Conservation (phyloP, 768 basidiomycete species). For the Tylopilus intermedius region DNA sequence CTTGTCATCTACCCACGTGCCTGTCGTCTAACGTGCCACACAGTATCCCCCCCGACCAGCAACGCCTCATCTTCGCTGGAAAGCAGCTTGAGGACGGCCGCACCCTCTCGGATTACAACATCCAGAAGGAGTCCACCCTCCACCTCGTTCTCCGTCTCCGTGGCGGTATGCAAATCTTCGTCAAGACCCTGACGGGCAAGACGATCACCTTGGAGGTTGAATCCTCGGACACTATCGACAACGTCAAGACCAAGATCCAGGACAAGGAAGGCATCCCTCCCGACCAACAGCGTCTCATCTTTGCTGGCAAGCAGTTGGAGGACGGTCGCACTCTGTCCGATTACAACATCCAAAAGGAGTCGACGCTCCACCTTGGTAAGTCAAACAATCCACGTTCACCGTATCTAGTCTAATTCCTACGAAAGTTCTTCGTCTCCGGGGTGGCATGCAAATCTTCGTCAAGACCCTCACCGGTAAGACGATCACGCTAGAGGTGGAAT, state of each 20-base stretch:
- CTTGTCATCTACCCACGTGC: rapidly evolving
- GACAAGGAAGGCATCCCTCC: slow-evolving; percentile 89
- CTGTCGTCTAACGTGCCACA: neutral
- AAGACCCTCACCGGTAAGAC: slow-evolving; percentile 89
- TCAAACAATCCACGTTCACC: rapidly evolving
- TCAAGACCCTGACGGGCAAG: slow-evolving; percentile 82
- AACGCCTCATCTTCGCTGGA: slow-evolving; percentile 94
- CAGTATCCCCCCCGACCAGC: slow-evolving; percentile 83
- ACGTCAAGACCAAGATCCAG: slow-evolving; percentile 89
- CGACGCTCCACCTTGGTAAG: slow-evolving; percentile 51
- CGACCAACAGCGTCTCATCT: slow-evolving; percentile 87
- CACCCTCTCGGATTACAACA: slow-evolving; percentile 85
- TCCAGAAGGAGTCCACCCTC: slow-evolving; percentile 93
- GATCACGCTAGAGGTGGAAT: slow-evolving; percentile 90
- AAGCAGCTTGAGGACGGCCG: slow-evolving; percentile 95
- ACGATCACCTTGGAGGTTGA: slow-evolving; percentile 90
- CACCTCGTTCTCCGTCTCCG: slow-evolving; percentile 86
- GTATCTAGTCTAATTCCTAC: neutral
- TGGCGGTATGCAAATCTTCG: slow-evolving; percentile 85
- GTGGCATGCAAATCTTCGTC: slow-evolving; percentile 89
- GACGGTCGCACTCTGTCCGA: slow-evolving; percentile 88
- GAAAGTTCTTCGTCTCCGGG: slow-evolving; percentile 73
- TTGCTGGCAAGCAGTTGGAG: slow-evolving; percentile 89
- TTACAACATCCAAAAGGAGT: slow-evolving; percentile 90
- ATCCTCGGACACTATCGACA: slow-evolving; percentile 83